phyloP scores from a whole-genome alignment of 164 flowering plant species.

The Aristolochia contorta region DNA sequence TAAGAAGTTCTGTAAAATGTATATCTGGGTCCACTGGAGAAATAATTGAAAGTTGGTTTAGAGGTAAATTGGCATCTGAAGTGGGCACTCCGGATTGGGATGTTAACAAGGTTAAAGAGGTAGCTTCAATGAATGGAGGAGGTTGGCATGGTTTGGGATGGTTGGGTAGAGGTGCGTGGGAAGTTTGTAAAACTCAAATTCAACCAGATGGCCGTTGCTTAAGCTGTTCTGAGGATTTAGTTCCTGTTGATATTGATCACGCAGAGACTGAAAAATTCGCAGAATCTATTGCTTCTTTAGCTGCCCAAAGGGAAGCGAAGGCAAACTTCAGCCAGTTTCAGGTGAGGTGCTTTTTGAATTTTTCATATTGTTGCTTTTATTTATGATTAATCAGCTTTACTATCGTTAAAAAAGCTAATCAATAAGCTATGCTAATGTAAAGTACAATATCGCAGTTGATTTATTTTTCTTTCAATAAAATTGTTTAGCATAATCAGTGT shows the following conservation, averaged over 20 bases:
- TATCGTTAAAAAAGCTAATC: neutral
- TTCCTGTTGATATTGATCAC: constrained; percentile 64
- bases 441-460: too few relatives aligned
- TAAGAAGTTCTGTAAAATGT: constrained; percentile 45
- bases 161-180: constrained; percentile 76
- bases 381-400: neutral
- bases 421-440: too few relatives aligned
- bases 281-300: constrained; percentile 52
- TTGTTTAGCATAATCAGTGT: too few relatives aligned
- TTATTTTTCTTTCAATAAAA: too few relatives aligned
- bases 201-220: constrained; percentile 37
- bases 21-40: constrained; percentile 40
- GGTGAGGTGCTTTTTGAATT: constrained; percentile 22
- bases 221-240: constrained; percentile 45
- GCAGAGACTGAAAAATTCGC: constrained; percentile 72
- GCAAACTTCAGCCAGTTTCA: constrained; percentile 56
- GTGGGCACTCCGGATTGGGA: constrained; percentile 28
- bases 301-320: constrained; percentile 62
- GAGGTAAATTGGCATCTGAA: constrained; percentile 24
- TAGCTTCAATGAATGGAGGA: constrained; percentile 58
- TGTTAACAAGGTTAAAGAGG: constrained; percentile 29
- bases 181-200: constrained; percentile 30
- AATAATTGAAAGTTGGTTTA: constrained; percentile 62
- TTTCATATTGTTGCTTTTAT: neutral
- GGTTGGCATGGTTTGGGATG: constrained; percentile 96